A percentile compares a stretch with the other conserved stretches of the same genome.
Conservation (phyloP, 371 early-diverging fungal genomes). For the Mortierella sp. region DNA sequence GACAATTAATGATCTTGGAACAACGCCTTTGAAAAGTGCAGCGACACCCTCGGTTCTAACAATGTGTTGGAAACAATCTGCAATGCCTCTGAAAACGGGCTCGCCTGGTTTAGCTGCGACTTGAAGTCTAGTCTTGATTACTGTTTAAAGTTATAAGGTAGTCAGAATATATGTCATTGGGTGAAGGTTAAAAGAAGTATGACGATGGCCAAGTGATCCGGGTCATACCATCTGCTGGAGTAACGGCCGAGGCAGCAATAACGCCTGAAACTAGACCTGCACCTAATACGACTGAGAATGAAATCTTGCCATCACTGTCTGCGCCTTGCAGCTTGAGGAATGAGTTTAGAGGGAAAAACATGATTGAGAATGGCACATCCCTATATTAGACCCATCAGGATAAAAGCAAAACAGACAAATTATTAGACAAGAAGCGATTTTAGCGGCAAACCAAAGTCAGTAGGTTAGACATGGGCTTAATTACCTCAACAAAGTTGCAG, state of each 20-base stretch:
- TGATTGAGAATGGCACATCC: constrained; percentile 97
- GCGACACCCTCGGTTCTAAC: constrained; percentile 90
- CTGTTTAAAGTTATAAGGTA: constrained; percentile 47
- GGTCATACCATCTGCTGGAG: constrained; percentile 86
- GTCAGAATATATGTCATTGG: not conserved
- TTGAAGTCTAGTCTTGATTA: constrained; percentile 98
- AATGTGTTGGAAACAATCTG: constrained; percentile 91
- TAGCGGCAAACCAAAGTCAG: not conserved
- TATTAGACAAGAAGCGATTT: not conserved
- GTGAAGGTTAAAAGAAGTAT: not conserved
- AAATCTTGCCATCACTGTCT: constrained; percentile 76
- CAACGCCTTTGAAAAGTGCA: constrained; percentile 96
- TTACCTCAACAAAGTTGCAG: constrained; percentile 87
- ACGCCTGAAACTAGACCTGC: constrained; percentile 97
- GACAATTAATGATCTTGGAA: constrained; percentile 56
- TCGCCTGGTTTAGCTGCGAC: constrained; percentile 94
- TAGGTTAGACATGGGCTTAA: not conserved
- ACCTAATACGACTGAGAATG: constrained; percentile 82
- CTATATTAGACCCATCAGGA: constrained; percentile 49
- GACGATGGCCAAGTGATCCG: not conserved
- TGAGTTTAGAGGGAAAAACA: constrained; percentile 97
- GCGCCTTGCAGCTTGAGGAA: constrained; percentile 94
- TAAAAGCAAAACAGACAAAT: not conserved
- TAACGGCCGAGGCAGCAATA: constrained; percentile 97
- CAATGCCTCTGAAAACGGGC: constrained; percentile 87